Evolutionary conservation across 1,139 yeast genomes (phyloP).

Genomic region (Martiniozyma asiatica): DNA sequence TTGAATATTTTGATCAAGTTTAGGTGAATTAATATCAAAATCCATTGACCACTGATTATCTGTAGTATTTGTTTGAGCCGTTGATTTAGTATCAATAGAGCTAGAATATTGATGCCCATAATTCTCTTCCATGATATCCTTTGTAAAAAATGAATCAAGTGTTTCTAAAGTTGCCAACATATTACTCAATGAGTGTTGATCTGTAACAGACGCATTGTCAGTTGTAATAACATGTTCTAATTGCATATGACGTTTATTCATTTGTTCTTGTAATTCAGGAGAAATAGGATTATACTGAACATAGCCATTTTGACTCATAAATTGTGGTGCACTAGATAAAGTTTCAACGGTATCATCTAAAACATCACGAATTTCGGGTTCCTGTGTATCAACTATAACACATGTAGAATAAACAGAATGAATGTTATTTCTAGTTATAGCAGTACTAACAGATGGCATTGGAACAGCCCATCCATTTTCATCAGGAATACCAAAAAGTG

Average conservation of each 20-base stretch:
- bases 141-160: constrained; percentile 83
- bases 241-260: constrained; percentile 27
- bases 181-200: constrained; percentile 70
- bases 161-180: constrained; percentile 97
- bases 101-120: constrained; percentile 23
- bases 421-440: constrained; percentile 80
- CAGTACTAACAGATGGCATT: constrained; percentile 83
- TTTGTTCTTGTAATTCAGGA: constrained; percentile 19
- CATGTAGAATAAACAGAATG: constrained; percentile 93
- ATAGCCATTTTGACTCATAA: constrained; percentile 16
- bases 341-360: no score
- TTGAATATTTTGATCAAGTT: constrained; percentile 7
- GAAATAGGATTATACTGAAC: constrained; percentile 28
- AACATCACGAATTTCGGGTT: no score
- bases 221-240: constrained; percentile 9
- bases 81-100: constrained; percentile 30
- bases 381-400: constrained; percentile 16
- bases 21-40: constrained; percentile 9
- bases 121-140: constrained; percentile 30
- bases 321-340: no score
- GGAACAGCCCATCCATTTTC: constrained; percentile 98
- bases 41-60: constrained; percentile 10
- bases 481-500: constrained; percentile 90
- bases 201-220: constrained; percentile 28
- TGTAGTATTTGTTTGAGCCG: constrained; percentile 17